Evolutionary conservation across 2,329 filamentous ascomycete species (phyloP), one percentile per base, ranked within the genome.

Genomic region (Cercospora sp.): DNA sequence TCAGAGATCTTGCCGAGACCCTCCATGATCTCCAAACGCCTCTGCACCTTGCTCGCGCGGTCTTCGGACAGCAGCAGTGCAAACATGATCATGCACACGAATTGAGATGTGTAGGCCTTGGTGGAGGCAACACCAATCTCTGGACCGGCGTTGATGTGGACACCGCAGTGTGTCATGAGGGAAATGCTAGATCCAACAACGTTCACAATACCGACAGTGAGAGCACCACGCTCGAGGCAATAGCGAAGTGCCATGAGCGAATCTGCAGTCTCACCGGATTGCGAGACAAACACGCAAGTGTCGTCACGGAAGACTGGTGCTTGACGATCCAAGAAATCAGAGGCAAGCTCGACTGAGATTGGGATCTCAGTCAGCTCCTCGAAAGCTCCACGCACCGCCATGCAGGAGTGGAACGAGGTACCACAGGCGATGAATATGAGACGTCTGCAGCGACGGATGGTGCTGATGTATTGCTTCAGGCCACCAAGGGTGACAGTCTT

Each of bases 71-170:
- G 88, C 32, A 94, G 97, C 72, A 99, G 86, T 6, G 95, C 95
- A 78, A 99, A 98, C 95, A 99, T 99, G 83, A 98, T 91, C 93
- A 99, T 97, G 80, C 95, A 97, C 78, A 99, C 93, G 82, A 98
- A 99, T 81, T 99, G 95, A 58, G 95, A 98, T 13, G 95, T 99
- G 85, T 99, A 99, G 45, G 95, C 95, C 87, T 99, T 99, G 82
- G 95, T 99, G 58, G 94, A 98, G 69, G 95, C 95, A 73, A 99
- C 95, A 89, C 95, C 95, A 72, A 99, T 98, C 82, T 99, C 95
- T 64, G 95, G 95, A 66, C 95, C 95, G 74, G 95, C 95, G 83
- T 99, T 99, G 86, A 99, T 94, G 86, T 99, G 95, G 66, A 99
- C 95, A 93, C 95, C 95, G 78, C 95, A 99, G 88, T 99, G 95